Conservation (phyloP, 148 eudicot genomes). For the Fagopyrum tataricum region DNA sequence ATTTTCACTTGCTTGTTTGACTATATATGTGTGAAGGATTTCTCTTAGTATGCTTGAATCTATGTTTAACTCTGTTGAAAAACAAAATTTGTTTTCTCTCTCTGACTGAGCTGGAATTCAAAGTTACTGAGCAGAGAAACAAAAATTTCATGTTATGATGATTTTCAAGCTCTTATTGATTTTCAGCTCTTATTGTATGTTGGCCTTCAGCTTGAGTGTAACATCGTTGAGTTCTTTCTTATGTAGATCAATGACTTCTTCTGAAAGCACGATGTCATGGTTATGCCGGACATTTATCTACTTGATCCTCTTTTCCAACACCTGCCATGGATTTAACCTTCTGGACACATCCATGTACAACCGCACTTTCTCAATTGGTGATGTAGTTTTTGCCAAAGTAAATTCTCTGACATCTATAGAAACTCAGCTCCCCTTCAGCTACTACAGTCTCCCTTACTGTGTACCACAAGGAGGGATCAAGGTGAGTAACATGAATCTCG, state of each 20-base stretch:
- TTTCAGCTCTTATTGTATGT: no score
- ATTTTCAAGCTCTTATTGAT: no score
- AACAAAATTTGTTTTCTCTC: no score
- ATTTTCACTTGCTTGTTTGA: no score
- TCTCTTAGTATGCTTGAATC: no score
- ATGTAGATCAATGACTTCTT: no score
- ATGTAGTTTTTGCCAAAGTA: background rate
- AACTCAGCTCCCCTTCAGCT: conserved; percentile 17
- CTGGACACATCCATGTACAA: conserved; percentile 14
- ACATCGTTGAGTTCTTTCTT: background rate
- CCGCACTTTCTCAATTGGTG: conserved; percentile 2
- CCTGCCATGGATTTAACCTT: conserved; percentile 4
- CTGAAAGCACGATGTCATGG: conserved; percentile 9
- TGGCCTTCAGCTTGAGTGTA: background rate
- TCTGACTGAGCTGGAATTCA: no score
- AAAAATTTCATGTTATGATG: no score
- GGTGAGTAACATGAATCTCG: conserved; percentile 64
- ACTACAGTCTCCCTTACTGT: conserved; percentile 60
- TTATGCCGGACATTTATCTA: conserved; percentile 20
- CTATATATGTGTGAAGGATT: no score
- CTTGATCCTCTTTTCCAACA: background rate
- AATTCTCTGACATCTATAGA: conserved; percentile 13
- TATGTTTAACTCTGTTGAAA: no score
- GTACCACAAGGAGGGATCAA: conserved; percentile 43
- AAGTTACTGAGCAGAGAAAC: no score